phyloP scores from a whole-genome alignment of 768 basidiomycete genomes.

The Lanmaoa pseudosensibilis region DNA sequence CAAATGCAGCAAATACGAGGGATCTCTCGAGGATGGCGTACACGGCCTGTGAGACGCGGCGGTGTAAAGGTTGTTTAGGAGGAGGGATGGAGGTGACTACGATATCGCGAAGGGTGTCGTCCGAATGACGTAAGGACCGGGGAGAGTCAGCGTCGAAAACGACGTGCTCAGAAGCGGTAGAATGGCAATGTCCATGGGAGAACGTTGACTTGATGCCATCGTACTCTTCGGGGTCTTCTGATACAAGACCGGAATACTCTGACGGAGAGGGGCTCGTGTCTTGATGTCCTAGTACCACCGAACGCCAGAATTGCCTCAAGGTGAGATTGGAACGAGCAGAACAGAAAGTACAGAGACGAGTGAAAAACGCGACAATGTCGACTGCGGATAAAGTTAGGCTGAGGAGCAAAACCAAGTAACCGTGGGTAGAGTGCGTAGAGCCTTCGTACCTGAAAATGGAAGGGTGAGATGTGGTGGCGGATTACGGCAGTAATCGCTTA shows the following conservation, averaged over 20 bases:
- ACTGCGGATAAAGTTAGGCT: constrained; percentile 46
- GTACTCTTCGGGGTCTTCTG: constrained; percentile 55
- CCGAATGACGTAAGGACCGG: constrained; percentile 46
- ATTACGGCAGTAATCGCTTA: constrained; percentile 40
- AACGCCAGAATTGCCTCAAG: constrained; percentile 53
- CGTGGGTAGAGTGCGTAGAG: constrained; percentile 60
- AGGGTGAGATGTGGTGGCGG: constrained; percentile 12
- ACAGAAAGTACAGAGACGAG: constrained; percentile 53
- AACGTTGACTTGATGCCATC: constrained; percentile 43
- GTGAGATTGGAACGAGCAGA: constrained; percentile 44
- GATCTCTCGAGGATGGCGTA: constrained; percentile 60
- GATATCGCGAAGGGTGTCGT: constrained; percentile 54
- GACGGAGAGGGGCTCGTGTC: constrained; percentile 20
- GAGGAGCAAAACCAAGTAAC: constrained; percentile 54
- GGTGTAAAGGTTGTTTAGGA: constrained; percentile 30
- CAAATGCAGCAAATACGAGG: constrained; percentile 72
- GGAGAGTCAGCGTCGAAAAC: constrained; percentile 50
- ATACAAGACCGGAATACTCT: constrained; percentile 62
- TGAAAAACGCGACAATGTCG: constrained; percentile 53
- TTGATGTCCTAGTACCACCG: constrained; percentile 53
- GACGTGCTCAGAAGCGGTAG: constrained; percentile 53
- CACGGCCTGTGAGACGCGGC: constrained; percentile 43
- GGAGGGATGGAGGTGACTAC: constrained; percentile 19
- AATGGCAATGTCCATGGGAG: constrained; percentile 38
- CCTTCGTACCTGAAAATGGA: constrained; percentile 60